phyloP scores from a whole-genome alignment of 1,139 yeast genomes.

The Scheffersomyces segobiensis region DNA sequence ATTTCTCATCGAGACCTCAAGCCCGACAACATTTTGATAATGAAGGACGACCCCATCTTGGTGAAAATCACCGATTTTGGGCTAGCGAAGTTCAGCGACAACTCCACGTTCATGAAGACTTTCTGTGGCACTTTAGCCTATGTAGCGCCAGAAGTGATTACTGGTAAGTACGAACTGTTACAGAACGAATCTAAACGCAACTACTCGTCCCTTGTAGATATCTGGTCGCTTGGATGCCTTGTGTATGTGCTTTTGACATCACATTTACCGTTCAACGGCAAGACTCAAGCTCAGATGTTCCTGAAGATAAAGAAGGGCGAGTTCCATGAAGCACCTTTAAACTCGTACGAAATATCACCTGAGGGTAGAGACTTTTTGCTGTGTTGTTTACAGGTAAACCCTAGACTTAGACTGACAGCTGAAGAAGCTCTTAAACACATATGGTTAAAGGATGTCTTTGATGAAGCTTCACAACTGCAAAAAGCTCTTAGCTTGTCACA shows the following conservation, averaged over 20 bases:
- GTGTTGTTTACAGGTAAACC: slow-evolving; percentile 72
- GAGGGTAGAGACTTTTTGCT: slow-evolving; percentile 71
- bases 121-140: slow-evolving; percentile 91
- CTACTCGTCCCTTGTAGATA: slow-evolving; percentile 86
- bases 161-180: slow-evolving; percentile 57
- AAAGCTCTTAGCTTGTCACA: slow-evolving; percentile 64
- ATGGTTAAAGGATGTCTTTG: slow-evolving; percentile 48
- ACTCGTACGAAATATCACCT: slow-evolving; percentile 61
- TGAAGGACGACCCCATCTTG: slow-evolving; percentile 85
- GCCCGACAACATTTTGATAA: slow-evolving; percentile 88
- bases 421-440: slow-evolving; percentile 69
- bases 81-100: slow-evolving; percentile 76
- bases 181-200: slow-evolving; percentile 32
- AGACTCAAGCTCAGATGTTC: slow-evolving; percentile 83
- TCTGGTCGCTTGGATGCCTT: slow-evolving; percentile 90
- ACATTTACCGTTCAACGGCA: slow-evolving; percentile 90
- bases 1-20: slow-evolving; percentile 93
- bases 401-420: slow-evolving; percentile 69
- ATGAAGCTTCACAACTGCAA: slow-evolving; percentile 32
- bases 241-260: slow-evolving; percentile 89
- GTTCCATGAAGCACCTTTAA: slow-evolving; percentile 77
- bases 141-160: slow-evolving; percentile 91
- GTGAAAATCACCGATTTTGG: slow-evolving; percentile 95
- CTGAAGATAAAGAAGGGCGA: slow-evolving; percentile 74
- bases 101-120: slow-evolving; percentile 78